Evolutionary conservation across 1,139 yeast genomes (phyloP), one percentile per base, ranked within the genome.

Genomic region (Scheffersomyces stambukii): DNA sequence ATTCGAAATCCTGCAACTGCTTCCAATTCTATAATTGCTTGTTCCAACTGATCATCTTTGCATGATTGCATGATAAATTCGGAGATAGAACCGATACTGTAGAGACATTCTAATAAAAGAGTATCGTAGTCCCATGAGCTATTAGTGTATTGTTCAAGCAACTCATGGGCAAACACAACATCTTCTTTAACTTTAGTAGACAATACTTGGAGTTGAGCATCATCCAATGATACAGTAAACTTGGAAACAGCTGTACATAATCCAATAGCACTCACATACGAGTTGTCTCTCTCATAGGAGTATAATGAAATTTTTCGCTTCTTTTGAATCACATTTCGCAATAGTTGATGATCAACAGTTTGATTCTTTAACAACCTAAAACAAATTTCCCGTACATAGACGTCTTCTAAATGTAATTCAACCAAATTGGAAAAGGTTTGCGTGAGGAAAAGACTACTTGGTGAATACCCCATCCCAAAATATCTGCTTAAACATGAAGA

Each of bases 281-380:
- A 41, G 27, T 63, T 60, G 15, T 38, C 31, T 13, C 53, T 45
- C 30, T 63, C 70, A 8, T 51, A 42, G n/a, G 63, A 66, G 35
- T 58, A 60, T 12, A 56, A 37, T 4, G 47, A 21, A 13, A 19
- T 22, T 13, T 23, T 14, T 13, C 13, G 16, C 3, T 22, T 8
- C 12, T 22, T 22, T 16, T 9, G 8, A 2, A 30, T 6, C 5
- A 19, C 24, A 9, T 10, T 13, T 7, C 24, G 23, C 15, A 33
- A 22, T 16, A 11, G 16, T 7, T 23, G 5, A 5, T 13, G 10
- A 19, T 37, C 31, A 10, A 37, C 31, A 5, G 37, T 32, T 13
- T 35, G 31, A 24, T 35, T 28, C 8, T 25, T 15, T 12, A 35
- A 21, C 27, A 30, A 23, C 5, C 18, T 25, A 16, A 11, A 12